phyloP scores from a whole-genome alignment of 768 basidiomycete genomes.

The Mycena galopus region DNA sequence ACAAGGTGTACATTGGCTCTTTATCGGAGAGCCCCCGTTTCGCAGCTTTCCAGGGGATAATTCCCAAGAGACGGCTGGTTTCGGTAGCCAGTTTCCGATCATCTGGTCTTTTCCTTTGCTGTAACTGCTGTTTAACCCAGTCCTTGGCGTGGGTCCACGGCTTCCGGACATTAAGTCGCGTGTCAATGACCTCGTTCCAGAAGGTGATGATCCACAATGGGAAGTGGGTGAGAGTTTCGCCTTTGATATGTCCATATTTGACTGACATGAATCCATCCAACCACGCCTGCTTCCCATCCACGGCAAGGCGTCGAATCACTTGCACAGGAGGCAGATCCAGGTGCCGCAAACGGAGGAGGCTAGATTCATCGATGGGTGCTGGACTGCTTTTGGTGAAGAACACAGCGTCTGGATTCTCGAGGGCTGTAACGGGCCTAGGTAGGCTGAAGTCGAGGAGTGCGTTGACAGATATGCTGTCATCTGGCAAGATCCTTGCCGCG shows the following conservation, averaged over 20 bases:
- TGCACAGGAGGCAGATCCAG: background rate
- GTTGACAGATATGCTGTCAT: too few relatives aligned
- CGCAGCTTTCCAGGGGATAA: constrained; percentile 1
- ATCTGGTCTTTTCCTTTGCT: background rate
- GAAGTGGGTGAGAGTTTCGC: background rate
- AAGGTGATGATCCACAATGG: constrained; percentile 1
- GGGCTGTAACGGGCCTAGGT: too few relatives aligned
- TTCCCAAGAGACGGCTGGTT: background rate
- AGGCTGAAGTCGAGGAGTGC: too few relatives aligned
- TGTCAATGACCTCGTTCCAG: constrained; percentile 3
- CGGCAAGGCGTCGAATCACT: background rate
- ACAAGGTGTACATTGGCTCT: background rate
- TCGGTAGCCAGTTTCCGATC: background rate
- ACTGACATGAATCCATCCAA: background rate
- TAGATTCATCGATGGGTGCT: too few relatives aligned
- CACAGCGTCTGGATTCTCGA: too few relatives aligned
- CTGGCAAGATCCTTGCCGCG: too few relatives aligned
- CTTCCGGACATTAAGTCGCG: background rate
- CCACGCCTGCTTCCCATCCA: background rate
- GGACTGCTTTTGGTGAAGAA: too few relatives aligned
- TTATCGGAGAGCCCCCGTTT: constrained; percentile 15
- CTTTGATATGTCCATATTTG: background rate
- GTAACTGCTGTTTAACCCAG: constrained; percentile 8
- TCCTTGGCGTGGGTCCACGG: background rate
- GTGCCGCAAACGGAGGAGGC: background rate